Percentiles rank a stretch among this genome's conserved stretches.
phyloP scores from a whole-genome alignment of 805 yeast species.

The Candida lessepsii region DNA sequence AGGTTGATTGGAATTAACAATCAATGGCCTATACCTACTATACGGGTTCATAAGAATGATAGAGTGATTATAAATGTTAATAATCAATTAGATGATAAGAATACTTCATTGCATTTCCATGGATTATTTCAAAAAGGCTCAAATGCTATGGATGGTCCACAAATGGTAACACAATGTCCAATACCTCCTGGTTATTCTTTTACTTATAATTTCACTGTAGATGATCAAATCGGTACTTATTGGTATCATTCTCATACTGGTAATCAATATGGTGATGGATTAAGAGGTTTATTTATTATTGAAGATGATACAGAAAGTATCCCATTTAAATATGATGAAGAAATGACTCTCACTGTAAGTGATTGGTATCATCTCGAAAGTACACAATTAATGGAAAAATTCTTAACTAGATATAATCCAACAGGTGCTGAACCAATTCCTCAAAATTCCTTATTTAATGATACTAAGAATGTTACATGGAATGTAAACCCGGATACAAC shows the following conservation, averaged over 20 bases:
- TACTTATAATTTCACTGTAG: constrained; percentile 38
- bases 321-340: constrained; percentile 69
- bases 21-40: constrained; percentile 44
- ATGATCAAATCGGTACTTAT: constrained; percentile 35
- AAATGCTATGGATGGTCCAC: constrained; percentile 46
- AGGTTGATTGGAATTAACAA: constrained; percentile 58
- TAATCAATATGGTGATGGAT: constrained; percentile 75
- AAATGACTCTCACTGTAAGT: constrained; percentile 60
- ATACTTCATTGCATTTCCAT: constrained; percentile 45
- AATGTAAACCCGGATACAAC: constrained; percentile 80
- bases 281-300: constrained; percentile 65
- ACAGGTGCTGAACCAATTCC: constrained; percentile 99
- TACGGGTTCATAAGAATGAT: constrained; percentile 39
- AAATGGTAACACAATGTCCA: constrained; percentile 47
- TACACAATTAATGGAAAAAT: constrained; percentile 49
- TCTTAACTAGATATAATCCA: constrained; percentile 78
- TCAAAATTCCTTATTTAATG: constrained; percentile 73
- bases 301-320: constrained; percentile 35
- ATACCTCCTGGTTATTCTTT: constrained; percentile 39
- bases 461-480: constrained; percentile 76
- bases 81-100: constrained; percentile 32
- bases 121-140: constrained; percentile 42
- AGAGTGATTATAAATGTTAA: constrained; percentile 36
- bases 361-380: constrained; percentile 86
- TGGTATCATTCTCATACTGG: constrained; percentile 86